phyloP scores from a whole-genome alignment of 805 yeast genomes.

The Hanseniaspora guilliermondii region DNA sequence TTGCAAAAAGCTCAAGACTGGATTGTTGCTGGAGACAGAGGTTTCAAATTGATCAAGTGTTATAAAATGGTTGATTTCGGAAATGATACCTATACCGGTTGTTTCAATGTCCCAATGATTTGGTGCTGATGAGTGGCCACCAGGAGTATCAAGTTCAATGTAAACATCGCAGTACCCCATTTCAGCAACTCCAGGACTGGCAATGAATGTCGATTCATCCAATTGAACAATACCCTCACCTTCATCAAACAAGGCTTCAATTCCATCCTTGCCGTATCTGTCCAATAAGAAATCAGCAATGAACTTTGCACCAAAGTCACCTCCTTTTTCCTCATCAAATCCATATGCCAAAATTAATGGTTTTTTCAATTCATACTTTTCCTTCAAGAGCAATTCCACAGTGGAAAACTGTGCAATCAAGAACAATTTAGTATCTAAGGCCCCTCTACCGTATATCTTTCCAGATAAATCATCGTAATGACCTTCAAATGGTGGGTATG shows the following conservation, averaged over 20 bases:
- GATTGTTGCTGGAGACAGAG: conserved; percentile 41
- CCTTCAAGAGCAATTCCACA: conserved; percentile 35
- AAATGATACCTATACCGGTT: conserved; percentile 59
- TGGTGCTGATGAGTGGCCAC: conserved; percentile 50
- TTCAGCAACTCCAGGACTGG: conserved; percentile 43
- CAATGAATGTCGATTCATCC: conserved; percentile 34
- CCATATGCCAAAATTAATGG: conserved; percentile 55
- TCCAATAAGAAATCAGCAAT: conserved; percentile 36
- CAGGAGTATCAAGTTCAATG: conserved; percentile 27
- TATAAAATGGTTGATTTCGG: conserved; percentile 43
- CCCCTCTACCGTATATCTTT: conserved; percentile 56
- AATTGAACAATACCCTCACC: conserved; percentile 33
- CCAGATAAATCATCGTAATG: conserved; percentile 42
- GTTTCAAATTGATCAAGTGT: conserved; percentile 44
- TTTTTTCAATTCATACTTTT: conserved; percentile 40
- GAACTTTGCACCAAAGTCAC: conserved; percentile 46
- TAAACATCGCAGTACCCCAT: conserved; percentile 42
- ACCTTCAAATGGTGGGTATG: conserved; percentile 50
- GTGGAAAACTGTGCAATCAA: conserved; percentile 50
- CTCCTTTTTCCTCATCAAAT: conserved; percentile 63
- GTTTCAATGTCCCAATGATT: conserved; percentile 48
- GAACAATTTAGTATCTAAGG: conserved; percentile 54
- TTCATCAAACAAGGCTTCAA: conserved; percentile 57
- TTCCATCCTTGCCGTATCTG: conserved; percentile 45
- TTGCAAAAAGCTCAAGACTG: conserved; percentile 42